These are phyloP conservation scores for Citrus cavaleriei DNA, from an alignment of 345 rosid species.

Conservation along the genomic window DNA sequence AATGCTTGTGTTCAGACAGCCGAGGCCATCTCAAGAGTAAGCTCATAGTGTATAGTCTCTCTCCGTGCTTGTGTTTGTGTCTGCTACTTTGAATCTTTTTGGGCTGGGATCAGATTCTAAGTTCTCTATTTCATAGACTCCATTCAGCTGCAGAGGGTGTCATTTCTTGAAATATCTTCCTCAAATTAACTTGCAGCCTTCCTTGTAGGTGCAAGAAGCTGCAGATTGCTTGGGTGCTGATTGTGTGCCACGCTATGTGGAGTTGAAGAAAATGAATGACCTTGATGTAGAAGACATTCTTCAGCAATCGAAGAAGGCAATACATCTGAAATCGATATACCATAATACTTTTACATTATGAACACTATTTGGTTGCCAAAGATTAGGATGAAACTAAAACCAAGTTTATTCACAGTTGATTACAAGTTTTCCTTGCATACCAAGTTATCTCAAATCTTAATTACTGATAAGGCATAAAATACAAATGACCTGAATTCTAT, in stretches of 20 bases:
- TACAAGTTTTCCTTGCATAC: no score
- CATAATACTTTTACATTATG: background rate
- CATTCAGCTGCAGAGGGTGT: background rate
- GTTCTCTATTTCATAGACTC: background rate
- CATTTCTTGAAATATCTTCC: background rate
- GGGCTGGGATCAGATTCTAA: background rate
- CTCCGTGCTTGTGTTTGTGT: background rate
- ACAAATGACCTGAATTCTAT: no score
- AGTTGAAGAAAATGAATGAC: slow-evolving; percentile 48
- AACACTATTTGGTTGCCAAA: no score
- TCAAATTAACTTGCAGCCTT: background rate
- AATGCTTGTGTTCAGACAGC: slow-evolving; percentile 64
- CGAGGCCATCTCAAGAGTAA: slow-evolving; percentile 53
- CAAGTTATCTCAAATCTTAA: no score
- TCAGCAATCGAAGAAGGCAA: slow-evolving; percentile 51
- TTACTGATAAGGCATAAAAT: no score
- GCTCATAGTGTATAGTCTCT: slow-evolving; percentile 11
- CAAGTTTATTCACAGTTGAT: no score
- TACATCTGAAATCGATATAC: slow-evolving; percentile 11
- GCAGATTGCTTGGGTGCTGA: slow-evolving; percentile 91
- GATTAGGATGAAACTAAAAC: no score
- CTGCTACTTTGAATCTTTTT: no score
- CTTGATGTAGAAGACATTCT: slow-evolving; percentile 46
- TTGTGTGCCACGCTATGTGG: slow-evolving; percentile 68
- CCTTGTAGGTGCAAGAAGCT: slow-evolving; percentile 82